These are phyloP conservation scores for Cyberlindnera suaveolens DNA, from an alignment of 805 yeast genomes.

Conservation along the genomic window DNA sequence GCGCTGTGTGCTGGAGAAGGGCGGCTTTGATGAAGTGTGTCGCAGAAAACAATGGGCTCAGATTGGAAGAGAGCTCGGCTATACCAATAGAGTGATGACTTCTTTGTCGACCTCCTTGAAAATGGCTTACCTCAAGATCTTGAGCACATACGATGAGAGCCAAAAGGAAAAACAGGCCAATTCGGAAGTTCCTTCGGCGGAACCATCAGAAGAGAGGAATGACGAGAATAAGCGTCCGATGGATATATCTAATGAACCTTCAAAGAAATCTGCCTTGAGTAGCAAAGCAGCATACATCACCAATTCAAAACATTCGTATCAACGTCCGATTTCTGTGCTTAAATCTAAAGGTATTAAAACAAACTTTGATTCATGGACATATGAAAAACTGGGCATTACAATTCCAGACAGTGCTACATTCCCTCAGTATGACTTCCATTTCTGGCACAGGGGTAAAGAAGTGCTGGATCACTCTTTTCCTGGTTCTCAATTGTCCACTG, in stretches of 20 bases:
- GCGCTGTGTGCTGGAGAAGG: slow-evolving; percentile 52
- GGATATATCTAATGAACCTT: not conserved
- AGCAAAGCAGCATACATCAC: slow-evolving; percentile 32
- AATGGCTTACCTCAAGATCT: slow-evolving; percentile 45
- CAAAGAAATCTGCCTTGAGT: not conserved
- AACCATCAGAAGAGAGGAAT: slow-evolving; percentile 8
- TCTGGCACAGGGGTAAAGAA: slow-evolving; percentile 37
- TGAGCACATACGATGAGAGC: slow-evolving; percentile 26
- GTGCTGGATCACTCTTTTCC: slow-evolving; percentile 33
- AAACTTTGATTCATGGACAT: slow-evolving; percentile 42
- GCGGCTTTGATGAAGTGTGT: slow-evolving; percentile 64
- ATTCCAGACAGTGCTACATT: slow-evolving; percentile 27
- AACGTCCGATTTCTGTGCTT: slow-evolving; percentile 40
- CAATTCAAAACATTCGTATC: slow-evolving; percentile 39
- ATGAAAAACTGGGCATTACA: slow-evolving; percentile 34
- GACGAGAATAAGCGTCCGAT: slow-evolving; percentile 11
- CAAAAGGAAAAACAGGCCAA: slow-evolving; percentile 1
- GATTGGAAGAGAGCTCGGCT: slow-evolving; percentile 75
- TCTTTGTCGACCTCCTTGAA: slow-evolving; percentile 64
- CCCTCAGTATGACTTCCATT: slow-evolving; percentile 36
- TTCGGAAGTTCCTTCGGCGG: not conserved
- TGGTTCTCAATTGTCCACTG: slow-evolving; percentile 5
- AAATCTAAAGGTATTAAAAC: slow-evolving; percentile 46
- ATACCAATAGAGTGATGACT: slow-evolving; percentile 54
- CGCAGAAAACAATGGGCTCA: slow-evolving; percentile 73